Percentiles rank a stretch among this genome's conserved stretches.
These are phyloP conservation scores for Cladosporium sphaerospermum DNA, from an alignment of 2,329 filamentous ascomycete species.

Conservation along the genomic window DNA sequence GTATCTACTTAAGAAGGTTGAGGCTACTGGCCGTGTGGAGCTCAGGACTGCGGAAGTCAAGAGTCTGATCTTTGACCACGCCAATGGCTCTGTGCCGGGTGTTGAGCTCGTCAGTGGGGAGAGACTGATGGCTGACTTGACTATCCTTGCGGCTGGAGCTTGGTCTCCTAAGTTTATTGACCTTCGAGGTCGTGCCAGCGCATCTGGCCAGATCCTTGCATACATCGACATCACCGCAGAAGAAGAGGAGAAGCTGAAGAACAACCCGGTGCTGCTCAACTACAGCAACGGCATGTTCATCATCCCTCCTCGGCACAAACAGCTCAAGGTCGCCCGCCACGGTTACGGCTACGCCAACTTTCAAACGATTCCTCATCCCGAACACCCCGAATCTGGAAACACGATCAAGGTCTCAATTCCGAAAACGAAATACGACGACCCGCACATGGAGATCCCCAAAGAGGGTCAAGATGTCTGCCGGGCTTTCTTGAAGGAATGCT, in stretches of 20 bases:
- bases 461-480: constrained; percentile 60
- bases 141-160: constrained; percentile 76
- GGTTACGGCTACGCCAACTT: constrained; percentile 46
- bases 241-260: constrained; percentile 60
- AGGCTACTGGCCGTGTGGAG: constrained; percentile 47
- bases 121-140: constrained; percentile 59
- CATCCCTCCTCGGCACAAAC: constrained; percentile 54
- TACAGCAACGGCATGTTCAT: constrained; percentile 66
- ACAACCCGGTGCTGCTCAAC: constrained; percentile 68
- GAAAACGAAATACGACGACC: constrained; percentile 42
- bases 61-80: constrained; percentile 34
- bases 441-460: constrained; percentile 41
- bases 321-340: constrained; percentile 45
- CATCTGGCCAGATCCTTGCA: constrained; percentile 74
- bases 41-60: constrained; percentile 47
- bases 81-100: constrained; percentile 45
- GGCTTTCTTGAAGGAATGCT: constrained; percentile 52
- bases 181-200: constrained; percentile 65
- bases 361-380: constrained; percentile 41
- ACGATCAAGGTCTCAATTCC: constrained; percentile 44
- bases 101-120: constrained; percentile 49
- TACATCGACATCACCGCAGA: constrained; percentile 68
- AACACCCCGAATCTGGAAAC: constrained; percentile 25
- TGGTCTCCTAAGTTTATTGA: constrained; percentile 79
- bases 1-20: constrained; percentile 50